Percentiles rank a stretch among this genome's conserved stretches.
phyloP scores from a whole-genome alignment of 208 protist species.

The Wallacemonas rigidus region DNA sequence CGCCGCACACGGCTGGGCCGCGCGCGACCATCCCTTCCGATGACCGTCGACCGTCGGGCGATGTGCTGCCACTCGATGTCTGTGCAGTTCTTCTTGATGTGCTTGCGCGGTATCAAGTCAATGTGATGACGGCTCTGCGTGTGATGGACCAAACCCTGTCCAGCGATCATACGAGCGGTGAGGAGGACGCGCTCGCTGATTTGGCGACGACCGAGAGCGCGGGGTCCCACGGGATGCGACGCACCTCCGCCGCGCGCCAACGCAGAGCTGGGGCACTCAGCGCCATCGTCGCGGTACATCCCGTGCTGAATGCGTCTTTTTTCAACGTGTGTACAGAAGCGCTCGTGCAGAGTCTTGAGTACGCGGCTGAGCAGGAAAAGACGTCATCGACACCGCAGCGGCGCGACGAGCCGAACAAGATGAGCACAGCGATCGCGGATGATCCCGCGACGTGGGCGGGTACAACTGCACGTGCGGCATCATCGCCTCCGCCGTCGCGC shows the following conservation, averaged over 20 bases:
- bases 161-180: not conserved
- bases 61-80: slow-evolving; percentile 15
- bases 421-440: not conserved
- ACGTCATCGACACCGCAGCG: not conserved
- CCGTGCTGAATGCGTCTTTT: slow-evolving; percentile 43
- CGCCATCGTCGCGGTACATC: slow-evolving; percentile 21
- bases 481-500: too few relatives aligned
- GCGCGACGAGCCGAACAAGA: not conserved
- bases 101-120: slow-evolving; percentile 50
- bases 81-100: slow-evolving; percentile 49
- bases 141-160: not conserved
- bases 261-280: not conserved
- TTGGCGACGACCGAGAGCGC: too few relatives aligned
- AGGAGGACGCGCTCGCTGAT: not conserved
- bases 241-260: not conserved
- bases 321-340: slow-evolving; percentile 33
- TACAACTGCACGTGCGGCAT: too few relatives aligned
- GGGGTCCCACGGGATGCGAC: too few relatives aligned
- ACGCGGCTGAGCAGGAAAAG: not conserved
- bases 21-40: not conserved
- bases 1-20: too few relatives aligned
- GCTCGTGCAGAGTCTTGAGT: slow-evolving; percentile 29
- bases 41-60: not conserved
- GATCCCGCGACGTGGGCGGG: too few relatives aligned
- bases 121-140: not conserved